phyloP scores from a whole-genome alignment of 371 early-diverging fungal genomes.

The Sporodiniella umbellata region DNA sequence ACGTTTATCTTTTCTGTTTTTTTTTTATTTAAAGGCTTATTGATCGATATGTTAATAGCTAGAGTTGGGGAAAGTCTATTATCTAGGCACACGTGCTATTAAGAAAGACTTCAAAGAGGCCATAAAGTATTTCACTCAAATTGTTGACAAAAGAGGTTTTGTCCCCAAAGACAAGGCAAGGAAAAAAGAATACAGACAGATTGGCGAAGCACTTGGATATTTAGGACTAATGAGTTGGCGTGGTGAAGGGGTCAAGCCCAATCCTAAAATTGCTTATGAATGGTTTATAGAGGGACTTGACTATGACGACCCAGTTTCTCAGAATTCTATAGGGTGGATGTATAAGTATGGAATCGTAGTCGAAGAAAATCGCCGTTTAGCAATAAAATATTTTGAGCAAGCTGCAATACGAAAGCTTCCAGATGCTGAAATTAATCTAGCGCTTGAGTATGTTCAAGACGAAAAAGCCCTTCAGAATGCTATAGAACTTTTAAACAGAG shows the following conservation, averaged over 20 bases:
- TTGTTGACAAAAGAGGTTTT: constrained; percentile 32
- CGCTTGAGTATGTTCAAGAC: constrained; percentile 33
- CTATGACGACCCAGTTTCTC: constrained; percentile 61
- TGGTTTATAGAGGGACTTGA: constrained; percentile 77
- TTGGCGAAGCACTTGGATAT: constrained; percentile 75
- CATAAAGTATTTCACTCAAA: constrained; percentile 48
- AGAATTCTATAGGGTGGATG: constrained; percentile 83
- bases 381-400: constrained; percentile 53
- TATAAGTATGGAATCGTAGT: constrained; percentile 66
- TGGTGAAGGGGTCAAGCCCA: constrained; percentile 79
- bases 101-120: constrained; percentile 67
- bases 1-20: too few relatives aligned
- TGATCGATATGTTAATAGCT: constrained; percentile 37
- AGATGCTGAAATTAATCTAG: constrained; percentile 61
- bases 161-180: constrained; percentile 16
- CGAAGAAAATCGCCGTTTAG: constrained; percentile 44
- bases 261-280: constrained; percentile 56
- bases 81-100: constrained; percentile 70
- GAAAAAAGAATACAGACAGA: constrained; percentile 15
- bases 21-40: background rate
- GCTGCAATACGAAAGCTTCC: constrained; percentile 63
- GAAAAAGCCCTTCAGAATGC: constrained; percentile 30
- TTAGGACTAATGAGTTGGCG: constrained; percentile 89
- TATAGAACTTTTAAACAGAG: constrained; percentile 33
- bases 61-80: constrained; percentile 75